Percentiles rank a stretch among this genome's conserved stretches.
Conservation (phyloP, 2,329 filamentous ascomycete genomes). For the Hyphodiscus sp. region DNA sequence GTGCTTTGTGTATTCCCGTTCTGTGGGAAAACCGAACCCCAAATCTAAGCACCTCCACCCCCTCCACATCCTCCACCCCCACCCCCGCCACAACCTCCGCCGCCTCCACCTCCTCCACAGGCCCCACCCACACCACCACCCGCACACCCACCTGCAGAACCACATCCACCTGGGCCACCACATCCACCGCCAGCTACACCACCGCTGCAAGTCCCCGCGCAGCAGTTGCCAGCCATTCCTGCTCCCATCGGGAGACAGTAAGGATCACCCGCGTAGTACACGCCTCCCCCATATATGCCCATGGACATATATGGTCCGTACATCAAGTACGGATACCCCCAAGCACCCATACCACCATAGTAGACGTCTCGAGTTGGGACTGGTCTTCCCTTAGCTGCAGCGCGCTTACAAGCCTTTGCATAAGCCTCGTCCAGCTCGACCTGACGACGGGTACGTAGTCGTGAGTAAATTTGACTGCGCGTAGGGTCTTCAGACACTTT, state of each 20-base stretch:
- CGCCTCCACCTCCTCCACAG: constrained; percentile 6
- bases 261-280: constrained; percentile 42
- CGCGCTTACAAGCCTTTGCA: constrained; percentile 43
- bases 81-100: not conserved
- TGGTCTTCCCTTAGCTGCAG: constrained; percentile 42
- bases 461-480: constrained; percentile 23
- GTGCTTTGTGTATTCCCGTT: too few relatives aligned
- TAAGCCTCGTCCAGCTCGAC: constrained; percentile 49
- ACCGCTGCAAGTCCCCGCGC: constrained; percentile 42
- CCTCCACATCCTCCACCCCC: not conserved
- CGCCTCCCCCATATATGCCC: constrained; percentile 34
- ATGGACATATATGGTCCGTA: constrained; percentile 41
- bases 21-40: too few relatives aligned
- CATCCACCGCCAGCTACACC: constrained; percentile 35
- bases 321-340: constrained; percentile 47
- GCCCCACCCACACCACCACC: constrained; percentile 2
- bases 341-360: constrained; percentile 27
- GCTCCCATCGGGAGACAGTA: constrained; percentile 29
- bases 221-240: constrained; percentile 37
- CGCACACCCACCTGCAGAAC: constrained; percentile 8
- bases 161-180: constrained; percentile 29
- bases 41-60: not conserved
- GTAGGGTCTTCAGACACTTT: constrained; percentile 21
- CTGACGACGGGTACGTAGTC: constrained; percentile 27
- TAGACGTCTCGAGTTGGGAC: constrained; percentile 44